Evolutionary conservation across 1,139 yeast genomes (phyloP), one percentile per base, ranked within the genome.

Genomic region (Torulaspora pretoriensis): DNA sequence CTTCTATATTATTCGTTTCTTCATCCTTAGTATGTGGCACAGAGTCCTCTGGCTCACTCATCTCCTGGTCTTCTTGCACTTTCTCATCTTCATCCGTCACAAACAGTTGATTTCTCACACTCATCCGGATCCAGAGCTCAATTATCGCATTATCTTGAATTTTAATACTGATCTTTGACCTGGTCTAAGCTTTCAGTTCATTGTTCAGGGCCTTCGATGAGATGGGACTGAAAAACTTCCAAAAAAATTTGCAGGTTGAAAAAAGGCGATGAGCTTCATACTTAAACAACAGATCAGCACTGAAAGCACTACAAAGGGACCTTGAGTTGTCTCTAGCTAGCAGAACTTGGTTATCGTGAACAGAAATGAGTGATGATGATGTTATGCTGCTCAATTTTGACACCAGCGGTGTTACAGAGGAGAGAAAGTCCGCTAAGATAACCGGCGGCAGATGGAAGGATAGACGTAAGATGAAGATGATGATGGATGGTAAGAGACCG

Each of bases 381-480:
- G 63, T 57, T 27, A 59, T 64, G 61, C 47, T 64, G 28, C 27
- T 63, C 42, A 64, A 64, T 44, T 56, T 64, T 35, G 50, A 53
- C 36, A 57, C 60, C 7, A 48, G 49, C 34, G 52, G 40, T 29
- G 49, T 45, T n/a, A 13, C 43, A 30, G 48, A 40, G 16, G 41
- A 40, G 8, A 32, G 39, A 19, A 34, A 44, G n/a, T 33, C 57
- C 7, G 48, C 59, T 2, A 81, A 79, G 53, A 71, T 77, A 4
- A 70, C 75, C 6, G 92, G 94, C 25, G 94, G 94, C 6, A 74
- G 75, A 56, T 85, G 95, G 95, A 82, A 78, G 56, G 95, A 86
- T 49, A 74, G 95, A 51, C 72, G 94, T 55, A 60, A 54, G 45
- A 40, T 60, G 38, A 64, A 65, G 45, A 65, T 68, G 38, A 57